Percentiles rank a stretch among this genome's conserved stretches.
Evolutionary conservation across 225 moss, liverwort and hornwort genomes (phyloP).

Genomic region (Pseudoscleropodium purum): DNA sequence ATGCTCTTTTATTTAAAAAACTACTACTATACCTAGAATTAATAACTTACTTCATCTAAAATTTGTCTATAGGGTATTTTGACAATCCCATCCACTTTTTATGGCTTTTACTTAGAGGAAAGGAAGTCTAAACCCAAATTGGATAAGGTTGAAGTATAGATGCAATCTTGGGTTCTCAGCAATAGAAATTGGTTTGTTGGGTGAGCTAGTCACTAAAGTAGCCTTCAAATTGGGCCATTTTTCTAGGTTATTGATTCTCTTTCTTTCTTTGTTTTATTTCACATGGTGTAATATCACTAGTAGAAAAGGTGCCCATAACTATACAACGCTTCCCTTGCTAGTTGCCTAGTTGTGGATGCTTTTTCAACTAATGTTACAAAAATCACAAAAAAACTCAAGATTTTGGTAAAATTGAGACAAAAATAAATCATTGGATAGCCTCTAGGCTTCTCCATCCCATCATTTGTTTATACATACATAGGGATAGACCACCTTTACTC

Average conservation of each 20-base stretch:
- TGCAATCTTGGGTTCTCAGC: neutral
- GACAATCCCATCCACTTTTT: neutral
- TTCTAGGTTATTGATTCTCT: neutral
- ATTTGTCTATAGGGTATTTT: neutral
- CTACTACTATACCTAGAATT: neutral
- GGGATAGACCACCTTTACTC: neutral
- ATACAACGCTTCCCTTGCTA: neutral
- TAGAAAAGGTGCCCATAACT: rapidly evolving
- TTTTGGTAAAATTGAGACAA: too few relatives aligned
- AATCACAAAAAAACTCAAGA: neutral
- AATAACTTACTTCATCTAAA: neutral
- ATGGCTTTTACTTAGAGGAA: neutral
- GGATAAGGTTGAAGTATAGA: rapidly evolving
- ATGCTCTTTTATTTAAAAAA: neutral
- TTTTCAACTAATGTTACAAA: neutral
- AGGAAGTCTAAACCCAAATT: rapidly evolving
- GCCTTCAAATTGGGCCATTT: rapidly evolving
- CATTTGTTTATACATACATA: neutral
- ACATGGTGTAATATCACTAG: neutral
- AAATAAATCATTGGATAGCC: neutral
- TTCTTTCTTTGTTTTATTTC: neutral
- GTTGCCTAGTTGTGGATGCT: rapidly evolving
- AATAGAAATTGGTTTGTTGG: neutral
- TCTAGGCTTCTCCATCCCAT: rapidly evolving
- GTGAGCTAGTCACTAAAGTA: rapidly evolving